Percentiles rank a stretch among this genome's conserved stretches.
Evolutionary conservation across 306 rosid genomes (phyloP).

Genomic region (Luffa acutangula): DNA sequence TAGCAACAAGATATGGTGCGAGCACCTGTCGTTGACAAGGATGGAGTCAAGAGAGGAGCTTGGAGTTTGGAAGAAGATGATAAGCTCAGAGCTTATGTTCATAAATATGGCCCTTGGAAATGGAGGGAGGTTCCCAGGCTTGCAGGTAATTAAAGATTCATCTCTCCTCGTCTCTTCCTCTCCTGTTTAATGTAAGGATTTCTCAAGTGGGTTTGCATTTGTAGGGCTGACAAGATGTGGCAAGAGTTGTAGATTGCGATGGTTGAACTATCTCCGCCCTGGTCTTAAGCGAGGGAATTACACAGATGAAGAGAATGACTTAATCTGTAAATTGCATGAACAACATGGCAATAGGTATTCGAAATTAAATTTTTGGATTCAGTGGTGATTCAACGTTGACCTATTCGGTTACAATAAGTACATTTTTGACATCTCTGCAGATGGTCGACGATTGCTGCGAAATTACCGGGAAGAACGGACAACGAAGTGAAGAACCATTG

Average conservation of each 20-base stretch:
- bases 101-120: conserved; percentile 41
- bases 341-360: conserved; percentile 36
- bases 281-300: conserved; percentile 45
- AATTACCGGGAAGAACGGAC: conserved; percentile 42
- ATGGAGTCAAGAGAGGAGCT: conserved; percentile 63
- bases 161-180: no score
- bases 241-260: conserved; percentile 57
- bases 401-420: no score
- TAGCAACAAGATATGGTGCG: no score
- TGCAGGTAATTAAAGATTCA: conserved; percentile 29
- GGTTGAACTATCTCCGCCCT: conserved; percentile 58
- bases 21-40: conserved; percentile 48
- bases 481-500: conserved; percentile 47
- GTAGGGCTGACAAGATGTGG: conserved; percentile 59
- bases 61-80: conserved; percentile 68
- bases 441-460: conserved; percentile 44
- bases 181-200: no score
- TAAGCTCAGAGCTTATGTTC: conserved; percentile 36
- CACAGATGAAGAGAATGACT: conserved; percentile 34
- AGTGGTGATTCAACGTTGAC: no score
- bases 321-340: conserved; percentile 32
- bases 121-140: conserved; percentile 62
- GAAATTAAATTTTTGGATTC: no score
- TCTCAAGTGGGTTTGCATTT: background rate
- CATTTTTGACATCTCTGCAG: background rate